Conservation (phyloP, 495 filamentous ascomycete species). For the Annulohypoxylon nitens region DNA sequence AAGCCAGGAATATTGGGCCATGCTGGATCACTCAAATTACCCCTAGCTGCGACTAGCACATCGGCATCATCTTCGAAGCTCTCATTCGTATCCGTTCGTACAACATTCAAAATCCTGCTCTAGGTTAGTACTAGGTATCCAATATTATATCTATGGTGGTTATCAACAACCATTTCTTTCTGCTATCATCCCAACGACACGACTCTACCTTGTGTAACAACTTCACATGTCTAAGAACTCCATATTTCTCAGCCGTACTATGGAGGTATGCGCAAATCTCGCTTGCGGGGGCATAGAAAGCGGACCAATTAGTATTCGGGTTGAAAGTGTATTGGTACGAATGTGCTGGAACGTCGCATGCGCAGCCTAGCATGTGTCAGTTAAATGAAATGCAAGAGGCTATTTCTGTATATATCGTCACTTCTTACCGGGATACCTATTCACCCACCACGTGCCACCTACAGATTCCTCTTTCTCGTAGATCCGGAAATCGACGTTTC, state of each 20-base stretch:
- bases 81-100: slow-evolving; percentile 49
- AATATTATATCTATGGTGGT: neutral
- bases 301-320: slow-evolving; percentile 73
- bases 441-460: slow-evolving; percentile 62
- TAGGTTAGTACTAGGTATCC: slow-evolving; percentile 2
- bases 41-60: slow-evolving; percentile 74
- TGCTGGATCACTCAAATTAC: slow-evolving; percentile 70
- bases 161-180: slow-evolving; percentile 65
- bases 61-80: slow-evolving; percentile 60
- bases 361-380: slow-evolving; percentile 50
- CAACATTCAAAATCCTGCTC: slow-evolving; percentile 39
- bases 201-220: slow-evolving; percentile 55
- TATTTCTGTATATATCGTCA: neutral
- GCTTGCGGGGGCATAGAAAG: slow-evolving; percentile 72
- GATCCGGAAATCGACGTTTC: slow-evolving; percentile 58
- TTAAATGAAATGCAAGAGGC: neutral
- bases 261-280: slow-evolving; percentile 74
- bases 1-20: slow-evolving; percentile 72
- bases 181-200: slow-evolving; percentile 67
- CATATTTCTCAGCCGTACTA: slow-evolving; percentile 69
- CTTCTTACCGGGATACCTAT: slow-evolving; percentile 58
- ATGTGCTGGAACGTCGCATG: slow-evolving; percentile 62
- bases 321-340: slow-evolving; percentile 77
- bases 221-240: slow-evolving; percentile 64
- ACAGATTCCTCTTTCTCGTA: slow-evolving; percentile 60